A percentile compares a stretch with the other conserved stretches of the same genome.
Conservation (phyloP, 768 basidiomycete genomes). For the Krasilnikovozyma curviuscula region DNA sequence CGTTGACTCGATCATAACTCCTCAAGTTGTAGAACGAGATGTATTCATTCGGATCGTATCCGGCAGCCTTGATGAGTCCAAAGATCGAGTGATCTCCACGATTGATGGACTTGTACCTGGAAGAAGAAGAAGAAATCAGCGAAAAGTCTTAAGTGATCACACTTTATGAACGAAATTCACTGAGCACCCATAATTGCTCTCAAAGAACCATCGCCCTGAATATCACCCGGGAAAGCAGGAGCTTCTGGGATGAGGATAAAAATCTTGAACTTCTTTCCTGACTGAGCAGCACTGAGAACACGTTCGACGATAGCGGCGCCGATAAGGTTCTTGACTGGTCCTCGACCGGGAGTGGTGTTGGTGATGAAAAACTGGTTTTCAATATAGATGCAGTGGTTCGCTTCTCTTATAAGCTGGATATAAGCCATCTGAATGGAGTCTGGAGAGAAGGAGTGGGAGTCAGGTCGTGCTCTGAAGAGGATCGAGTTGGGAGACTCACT, state of each 20-base stretch:
- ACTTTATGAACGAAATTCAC: slow-evolving; percentile 27
- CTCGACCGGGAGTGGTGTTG: slow-evolving; percentile 38
- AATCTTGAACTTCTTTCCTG: slow-evolving; percentile 63
- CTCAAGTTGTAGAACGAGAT: slow-evolving; percentile 86
- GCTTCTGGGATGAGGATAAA: slow-evolving; percentile 75
- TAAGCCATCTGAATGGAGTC: slow-evolving; percentile 42
- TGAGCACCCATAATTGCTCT: slow-evolving; percentile 61
- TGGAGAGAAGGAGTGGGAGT: not conserved
- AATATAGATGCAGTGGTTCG: slow-evolving; percentile 80
- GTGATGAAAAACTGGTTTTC: slow-evolving; percentile 42
- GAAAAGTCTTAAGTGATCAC: slow-evolving; percentile 9
- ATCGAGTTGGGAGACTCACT: slow-evolving; percentile 16
- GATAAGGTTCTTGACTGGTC: slow-evolving; percentile 61
- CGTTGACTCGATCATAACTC: slow-evolving; percentile 33
- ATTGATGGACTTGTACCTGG: slow-evolving; percentile 49
- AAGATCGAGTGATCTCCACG: slow-evolving; percentile 73
- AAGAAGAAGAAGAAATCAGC: not conserved
- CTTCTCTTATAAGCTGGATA: slow-evolving; percentile 57
- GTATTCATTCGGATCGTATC: slow-evolving; percentile 40
- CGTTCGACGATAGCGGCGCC: slow-evolving; percentile 64
- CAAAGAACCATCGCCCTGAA: slow-evolving; percentile 38
- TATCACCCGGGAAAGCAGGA: slow-evolving; percentile 71
- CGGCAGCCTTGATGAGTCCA: slow-evolving; percentile 9
- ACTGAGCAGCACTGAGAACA: slow-evolving; percentile 56
- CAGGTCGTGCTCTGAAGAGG: not conserved